Base-by-base conservation (phyloP, 345 rosid species). In the Microthlaspi erraticum region DNA sequence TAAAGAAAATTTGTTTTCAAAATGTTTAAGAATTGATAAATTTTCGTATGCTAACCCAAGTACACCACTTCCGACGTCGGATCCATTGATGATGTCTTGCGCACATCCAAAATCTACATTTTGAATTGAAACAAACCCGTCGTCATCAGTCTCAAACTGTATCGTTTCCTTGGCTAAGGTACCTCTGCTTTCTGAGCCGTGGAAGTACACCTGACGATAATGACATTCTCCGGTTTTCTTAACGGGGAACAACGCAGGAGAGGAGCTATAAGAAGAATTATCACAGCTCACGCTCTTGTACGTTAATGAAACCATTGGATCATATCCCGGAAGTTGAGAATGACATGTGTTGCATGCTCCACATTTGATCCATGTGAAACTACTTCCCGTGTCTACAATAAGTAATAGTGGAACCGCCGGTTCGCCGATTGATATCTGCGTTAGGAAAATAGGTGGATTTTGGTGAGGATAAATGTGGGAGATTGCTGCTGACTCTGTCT, bases 211-310 rank as follows among this genome's bases (percentile, higher is more conserved):
- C 33, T 50, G 33, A 1, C 55, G 14, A 8, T 5, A 23, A 19
- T 50, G 55, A 23, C 55, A 50, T 20, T 50, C 16, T 19, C 54
- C 55, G 33, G 55, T 50, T 19, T 16, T 50, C 23, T 11, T 50
- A 1, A 19, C 14, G 14, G 31, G 32, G 33, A 33, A 20, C 5
- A 23, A 17, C 8, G 55, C 33, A 1, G 33, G 55, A 49, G 33
- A 20, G 6, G 14, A 50, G 14, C 23, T 7, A 50, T 50, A 20
- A 2, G 14, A 23, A 20, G 55, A 20, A 20, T 49, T 3, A 32
- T 49, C 32, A 49, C 54, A 49, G 0, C 53, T 48, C 13, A 48
- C 54, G 2, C 32, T 49, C 54, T 20, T 10, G 7, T 49, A 49
- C n/a, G 31, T 20, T 49, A 32, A 20, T 20, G 54, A 50, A 10